Evolutionary conservation across 345 rosid species (phyloP).

Genomic region (Eucalyptus camaldulensis): DNA sequence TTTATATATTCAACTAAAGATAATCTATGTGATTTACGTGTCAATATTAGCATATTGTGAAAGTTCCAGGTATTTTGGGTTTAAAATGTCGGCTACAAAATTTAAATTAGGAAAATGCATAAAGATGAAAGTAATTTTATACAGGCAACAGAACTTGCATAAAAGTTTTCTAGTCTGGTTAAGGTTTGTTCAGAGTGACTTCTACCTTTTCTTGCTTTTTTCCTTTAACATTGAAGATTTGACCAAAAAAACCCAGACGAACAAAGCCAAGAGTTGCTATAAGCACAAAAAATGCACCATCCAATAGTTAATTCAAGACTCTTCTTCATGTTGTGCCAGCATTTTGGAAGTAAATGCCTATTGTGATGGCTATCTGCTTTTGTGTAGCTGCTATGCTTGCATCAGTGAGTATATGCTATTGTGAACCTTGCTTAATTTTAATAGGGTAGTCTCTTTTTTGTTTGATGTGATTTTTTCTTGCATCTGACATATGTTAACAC

Average conservation of each 20-base stretch:
- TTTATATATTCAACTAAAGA: background rate
- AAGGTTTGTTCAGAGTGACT: background rate
- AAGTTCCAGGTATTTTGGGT: background rate
- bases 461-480: background rate
- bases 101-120: background rate
- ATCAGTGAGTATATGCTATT: background rate
- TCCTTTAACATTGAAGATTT: background rate
- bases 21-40: background rate
- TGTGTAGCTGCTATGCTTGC: background rate
- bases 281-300: background rate
- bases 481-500: background rate
- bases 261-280: background rate
- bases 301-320: background rate
- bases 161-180: background rate
- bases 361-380: background rate
- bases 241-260: background rate
- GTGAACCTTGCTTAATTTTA: background rate
- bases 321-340: background rate
- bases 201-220: background rate
- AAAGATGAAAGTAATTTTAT: background rate
- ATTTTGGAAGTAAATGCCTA: background rate
- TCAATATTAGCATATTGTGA: background rate
- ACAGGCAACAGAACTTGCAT: background rate
- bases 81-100: background rate
- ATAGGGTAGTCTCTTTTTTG: background rate